Conservation (phyloP, 75 land plant species). For the Picea glauca region DNA sequence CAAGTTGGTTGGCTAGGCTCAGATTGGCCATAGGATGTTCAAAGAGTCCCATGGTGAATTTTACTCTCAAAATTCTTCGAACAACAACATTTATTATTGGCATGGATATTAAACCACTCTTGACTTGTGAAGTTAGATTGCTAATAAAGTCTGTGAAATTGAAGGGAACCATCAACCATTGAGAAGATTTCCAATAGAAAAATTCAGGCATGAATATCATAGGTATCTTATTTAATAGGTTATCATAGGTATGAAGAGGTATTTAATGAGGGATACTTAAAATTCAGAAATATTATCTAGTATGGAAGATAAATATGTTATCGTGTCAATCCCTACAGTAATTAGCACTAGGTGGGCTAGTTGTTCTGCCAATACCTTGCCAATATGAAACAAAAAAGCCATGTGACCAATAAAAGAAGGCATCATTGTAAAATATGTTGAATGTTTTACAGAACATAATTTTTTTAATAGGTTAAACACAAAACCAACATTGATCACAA, state of each 20-base stretch:
- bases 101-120: slow-evolving; percentile 33
- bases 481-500: neutral
- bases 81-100: slow-evolving; percentile 64
- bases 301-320: neutral
- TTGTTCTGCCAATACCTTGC: slow-evolving; percentile 63
- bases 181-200: slow-evolving; percentile 16
- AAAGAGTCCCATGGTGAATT: slow-evolving; percentile 55
- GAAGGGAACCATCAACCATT: slow-evolving; percentile 56
- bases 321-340: slow-evolving; percentile 77
- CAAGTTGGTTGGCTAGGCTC: slow-evolving; percentile 22
- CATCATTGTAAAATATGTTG: neutral
- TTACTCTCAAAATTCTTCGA: slow-evolving; percentile 55
- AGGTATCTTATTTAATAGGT: neutral
- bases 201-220: neutral
- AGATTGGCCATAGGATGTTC: slow-evolving; percentile 50
- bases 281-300: neutral
- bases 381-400: slow-evolving; percentile 68
- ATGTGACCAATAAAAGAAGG: slow-evolving; percentile 2
- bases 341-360: slow-evolving; percentile 48
- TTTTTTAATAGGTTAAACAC: neutral
- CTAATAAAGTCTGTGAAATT: slow-evolving; percentile 32
- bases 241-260: neutral
- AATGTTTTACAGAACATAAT: neutral
- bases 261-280: neutral
- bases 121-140: slow-evolving; percentile 25